phyloP scores from a whole-genome alignment of 1,284 basidiomycete genomes.

The Porogramme epimiltina region DNA sequence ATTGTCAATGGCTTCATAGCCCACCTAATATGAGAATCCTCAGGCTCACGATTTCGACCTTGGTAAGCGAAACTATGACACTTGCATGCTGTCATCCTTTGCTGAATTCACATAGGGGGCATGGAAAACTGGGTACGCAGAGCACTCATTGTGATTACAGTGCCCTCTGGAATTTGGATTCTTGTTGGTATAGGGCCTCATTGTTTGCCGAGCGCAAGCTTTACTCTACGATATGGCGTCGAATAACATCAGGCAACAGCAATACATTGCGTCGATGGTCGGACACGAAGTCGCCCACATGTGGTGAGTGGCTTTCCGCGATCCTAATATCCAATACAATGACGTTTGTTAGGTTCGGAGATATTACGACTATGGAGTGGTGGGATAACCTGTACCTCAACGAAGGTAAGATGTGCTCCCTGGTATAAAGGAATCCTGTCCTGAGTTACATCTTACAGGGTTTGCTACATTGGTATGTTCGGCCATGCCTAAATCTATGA shows the following conservation, averaged over 20 bases:
- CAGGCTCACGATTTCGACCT: slow-evolving; percentile 86
- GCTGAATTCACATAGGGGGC: slow-evolving; percentile 51
- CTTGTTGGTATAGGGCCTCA: slow-evolving; percentile 86
- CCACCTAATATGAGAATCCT: background rate
- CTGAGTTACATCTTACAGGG: slow-evolving; percentile 32
- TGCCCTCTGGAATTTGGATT: background rate
- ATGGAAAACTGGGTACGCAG: slow-evolving; percentile 86
- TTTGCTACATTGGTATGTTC: slow-evolving; percentile 76
- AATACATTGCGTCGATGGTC: slow-evolving; percentile 78
- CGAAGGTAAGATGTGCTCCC: slow-evolving; percentile 42
- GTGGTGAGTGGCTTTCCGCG: slow-evolving; percentile 57
- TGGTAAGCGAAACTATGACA: slow-evolving; percentile 38
- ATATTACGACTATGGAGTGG: slow-evolving; percentile 93
- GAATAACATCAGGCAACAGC: slow-evolving; percentile 76
- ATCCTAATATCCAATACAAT: background rate
- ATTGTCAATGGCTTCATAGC: too few relatives aligned
- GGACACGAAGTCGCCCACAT: slow-evolving; percentile 85
- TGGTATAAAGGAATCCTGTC: too few relatives aligned
- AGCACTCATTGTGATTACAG: background rate
- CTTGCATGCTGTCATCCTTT: too few relatives aligned
- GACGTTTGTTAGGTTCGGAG: slow-evolving; percentile 66
- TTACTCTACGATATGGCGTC: slow-evolving; percentile 83
- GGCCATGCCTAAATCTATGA: background rate
- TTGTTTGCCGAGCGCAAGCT: slow-evolving; percentile 85
- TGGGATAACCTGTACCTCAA: slow-evolving; percentile 91